These are phyloP conservation scores for Moesziomyces sp. DNA, from an alignment of 1,284 basidiomycete species.

Conservation along the genomic window DNA sequence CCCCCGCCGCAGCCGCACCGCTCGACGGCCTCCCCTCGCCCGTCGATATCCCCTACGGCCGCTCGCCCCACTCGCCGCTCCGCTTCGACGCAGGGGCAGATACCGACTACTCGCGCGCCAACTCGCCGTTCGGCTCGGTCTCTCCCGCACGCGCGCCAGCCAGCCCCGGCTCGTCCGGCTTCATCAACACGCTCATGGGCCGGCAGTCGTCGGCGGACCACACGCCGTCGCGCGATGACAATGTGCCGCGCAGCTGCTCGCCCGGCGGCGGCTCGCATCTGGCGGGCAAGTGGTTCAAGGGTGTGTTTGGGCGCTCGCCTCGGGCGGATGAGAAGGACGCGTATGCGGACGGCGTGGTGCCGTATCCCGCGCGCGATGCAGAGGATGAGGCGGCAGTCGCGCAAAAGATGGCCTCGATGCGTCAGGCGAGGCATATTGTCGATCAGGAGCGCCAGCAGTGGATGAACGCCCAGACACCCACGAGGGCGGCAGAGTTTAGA, in stretches of 20 bases:
- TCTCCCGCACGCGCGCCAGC: constrained; percentile 29
- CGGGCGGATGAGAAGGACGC: constrained; percentile 36
- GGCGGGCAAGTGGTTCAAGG: constrained; percentile 54
- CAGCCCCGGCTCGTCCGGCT: constrained; percentile 36
- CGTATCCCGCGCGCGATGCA: constrained; percentile 25
- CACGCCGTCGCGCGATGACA: constrained; percentile 3
- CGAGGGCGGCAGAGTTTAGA: constrained; percentile 13
- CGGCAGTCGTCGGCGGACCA: constrained; percentile 7
- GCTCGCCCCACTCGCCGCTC: constrained; percentile 27
- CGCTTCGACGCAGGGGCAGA: constrained; percentile 22
- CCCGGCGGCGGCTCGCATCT: constrained; percentile 28
- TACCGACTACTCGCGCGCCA: constrained; percentile 42
- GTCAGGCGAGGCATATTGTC: constrained; percentile 59
- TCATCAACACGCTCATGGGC: constrained; percentile 29
- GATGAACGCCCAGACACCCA: constrained; percentile 31
- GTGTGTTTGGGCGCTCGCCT: constrained; percentile 54
- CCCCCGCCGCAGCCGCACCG: constrained; percentile 20
- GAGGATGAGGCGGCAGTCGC: constrained; percentile 53
- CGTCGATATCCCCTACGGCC: constrained; percentile 45
- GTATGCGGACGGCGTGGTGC: constrained; percentile 9
- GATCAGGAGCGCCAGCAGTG: constrained; percentile 53
- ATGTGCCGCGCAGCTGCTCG: constrained; percentile 20
- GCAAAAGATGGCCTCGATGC: constrained; percentile 54
- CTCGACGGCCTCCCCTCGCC: constrained; percentile 49
- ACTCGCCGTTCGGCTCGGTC: constrained; percentile 49